A percentile compares a stretch with the other conserved stretches of the same genome.
Evolutionary conservation across 192 early-diverging fungal species (phyloP).

Genomic region (Gaertneriomyces sp.): DNA sequence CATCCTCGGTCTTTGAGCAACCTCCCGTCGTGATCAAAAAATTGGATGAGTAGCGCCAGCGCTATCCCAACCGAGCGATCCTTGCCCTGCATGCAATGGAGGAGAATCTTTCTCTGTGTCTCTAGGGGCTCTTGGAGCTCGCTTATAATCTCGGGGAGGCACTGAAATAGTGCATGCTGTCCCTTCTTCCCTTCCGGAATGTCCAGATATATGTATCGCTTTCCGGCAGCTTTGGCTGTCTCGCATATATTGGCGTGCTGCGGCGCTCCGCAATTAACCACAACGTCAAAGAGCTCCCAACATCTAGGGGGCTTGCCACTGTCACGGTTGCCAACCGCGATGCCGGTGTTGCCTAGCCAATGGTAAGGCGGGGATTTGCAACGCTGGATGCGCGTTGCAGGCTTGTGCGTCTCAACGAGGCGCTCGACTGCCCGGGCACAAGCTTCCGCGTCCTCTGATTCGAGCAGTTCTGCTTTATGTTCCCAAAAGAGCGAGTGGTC

Average conservation of each 20-base stretch:
- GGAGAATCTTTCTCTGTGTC: constrained; percentile 47
- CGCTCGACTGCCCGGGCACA: constrained; percentile 40
- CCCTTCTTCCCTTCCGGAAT: constrained; percentile 91
- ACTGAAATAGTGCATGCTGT: constrained; percentile 56
- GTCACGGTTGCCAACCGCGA: constrained; percentile 66
- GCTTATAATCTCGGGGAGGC: constrained; percentile 55
- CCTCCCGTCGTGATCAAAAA: constrained; percentile 16
- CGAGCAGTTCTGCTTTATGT: constrained; percentile 33
- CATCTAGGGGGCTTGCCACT: constrained; percentile 43
- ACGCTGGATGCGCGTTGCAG: background rate
- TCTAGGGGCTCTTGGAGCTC: constrained; percentile 37
- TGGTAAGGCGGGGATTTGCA: constrained; percentile 23
- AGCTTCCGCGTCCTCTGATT: constrained; percentile 9
- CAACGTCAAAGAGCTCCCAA: constrained; percentile 69
- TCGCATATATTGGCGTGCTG: constrained; percentile 38
- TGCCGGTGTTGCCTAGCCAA: constrained; percentile 58
- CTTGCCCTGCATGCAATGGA: constrained; percentile 79
- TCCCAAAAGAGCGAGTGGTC: constrained; percentile 67
- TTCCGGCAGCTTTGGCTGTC: background rate
- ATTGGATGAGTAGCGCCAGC: constrained; percentile 56
- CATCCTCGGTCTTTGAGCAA: constrained; percentile 10
- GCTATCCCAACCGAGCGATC: constrained; percentile 79
- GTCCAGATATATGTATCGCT: constrained; percentile 62
- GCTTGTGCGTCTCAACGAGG: constrained; percentile 21
- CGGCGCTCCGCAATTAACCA: constrained; percentile 74